Conservation (phyloP, 2,329 filamentous ascomycete species). For the Fusarium hainanense region DNA sequence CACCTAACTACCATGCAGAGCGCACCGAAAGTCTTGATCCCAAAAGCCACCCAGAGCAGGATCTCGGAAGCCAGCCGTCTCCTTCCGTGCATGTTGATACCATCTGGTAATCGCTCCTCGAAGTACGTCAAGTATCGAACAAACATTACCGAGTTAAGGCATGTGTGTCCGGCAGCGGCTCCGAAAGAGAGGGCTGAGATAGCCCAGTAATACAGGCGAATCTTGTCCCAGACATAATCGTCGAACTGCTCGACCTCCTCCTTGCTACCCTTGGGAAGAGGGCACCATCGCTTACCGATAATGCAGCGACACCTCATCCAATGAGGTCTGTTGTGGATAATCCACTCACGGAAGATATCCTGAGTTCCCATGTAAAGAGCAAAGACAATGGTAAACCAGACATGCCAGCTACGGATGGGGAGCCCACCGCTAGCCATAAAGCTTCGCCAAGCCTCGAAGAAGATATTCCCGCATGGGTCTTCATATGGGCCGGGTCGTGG, state of each 20-base stretch:
- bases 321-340: constrained; percentile 43
- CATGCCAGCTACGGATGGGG: constrained; percentile 27
- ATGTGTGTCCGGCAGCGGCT: constrained; percentile 33
- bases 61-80: constrained; percentile 26
- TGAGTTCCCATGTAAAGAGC: constrained; percentile 27
- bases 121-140: constrained; percentile 33
- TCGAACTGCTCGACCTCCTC: constrained; percentile 45
- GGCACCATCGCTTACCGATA: constrained; percentile 44
- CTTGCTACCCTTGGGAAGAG: constrained; percentile 40
- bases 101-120: constrained; percentile 40
- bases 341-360: constrained; percentile 39
- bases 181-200: constrained; percentile 35
- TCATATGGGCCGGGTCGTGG: constrained; percentile 31
- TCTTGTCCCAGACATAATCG: constrained; percentile 43
- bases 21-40: constrained; percentile 26
- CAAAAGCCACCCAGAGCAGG: constrained; percentile 41
- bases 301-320: constrained; percentile 45
- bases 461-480: constrained; percentile 40
- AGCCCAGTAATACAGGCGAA: constrained; percentile 43
- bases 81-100: constrained; percentile 40
- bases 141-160: constrained; percentile 33
- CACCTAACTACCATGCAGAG: constrained; percentile 42
- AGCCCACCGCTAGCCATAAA: constrained; percentile 28
- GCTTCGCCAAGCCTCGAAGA: constrained; percentile 45
- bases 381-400: constrained; percentile 28